Base-by-base conservation (phyloP, 1,284 basidiomycete genomes). In the Melampsora americana region DNA sequence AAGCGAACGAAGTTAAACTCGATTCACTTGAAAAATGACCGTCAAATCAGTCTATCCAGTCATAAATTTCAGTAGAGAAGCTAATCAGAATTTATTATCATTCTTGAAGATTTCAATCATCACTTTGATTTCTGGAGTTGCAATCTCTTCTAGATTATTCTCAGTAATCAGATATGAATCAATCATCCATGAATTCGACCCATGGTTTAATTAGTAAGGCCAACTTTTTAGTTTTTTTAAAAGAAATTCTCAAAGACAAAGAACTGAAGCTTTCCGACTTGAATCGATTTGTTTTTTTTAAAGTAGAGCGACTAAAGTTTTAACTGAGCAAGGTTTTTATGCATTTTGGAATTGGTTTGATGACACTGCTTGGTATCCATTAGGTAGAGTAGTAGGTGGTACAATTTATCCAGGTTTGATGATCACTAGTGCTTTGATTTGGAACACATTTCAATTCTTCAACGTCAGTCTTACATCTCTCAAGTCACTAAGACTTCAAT, bases 311-410 rank as follows among this genome's bases (percentile, higher is more conserved):
- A 95, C 93, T 1, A 89, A 86, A 81, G 90, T 96, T 5, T 85
- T 97, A 56, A 91, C 93, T 28, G 87, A 90, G 28, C 86, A 95
- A 80, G 94, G 94, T n/a, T 96, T 97, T 85, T 94, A 95, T 86
- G 93, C 94, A 89, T 99, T 95, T 85, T 99, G 92, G 95, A 99
- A 99, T 83, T 99, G 96, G 96, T 99, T 99, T 83, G 96, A 99
- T 84, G 93, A 95, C 44, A 96, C 96, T 5, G 95, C 81, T 5
- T 84, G 84, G 96, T 99, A 99, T 82, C 96, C 96, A 16, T 89
- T 99, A 1, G 96, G 96, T 65, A 91, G 96, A 81, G 94, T 96
- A 66, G 95, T 98, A 60, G 96, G 96, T 73, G 95, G 95, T 64
- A 99, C 96, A 12, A 92, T 99, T 81, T 99, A 98, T 83, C 96